These are phyloP conservation scores for Mucor indicus DNA, from an alignment of 371 early-diverging fungal genomes.

Conservation along the genomic window DNA sequence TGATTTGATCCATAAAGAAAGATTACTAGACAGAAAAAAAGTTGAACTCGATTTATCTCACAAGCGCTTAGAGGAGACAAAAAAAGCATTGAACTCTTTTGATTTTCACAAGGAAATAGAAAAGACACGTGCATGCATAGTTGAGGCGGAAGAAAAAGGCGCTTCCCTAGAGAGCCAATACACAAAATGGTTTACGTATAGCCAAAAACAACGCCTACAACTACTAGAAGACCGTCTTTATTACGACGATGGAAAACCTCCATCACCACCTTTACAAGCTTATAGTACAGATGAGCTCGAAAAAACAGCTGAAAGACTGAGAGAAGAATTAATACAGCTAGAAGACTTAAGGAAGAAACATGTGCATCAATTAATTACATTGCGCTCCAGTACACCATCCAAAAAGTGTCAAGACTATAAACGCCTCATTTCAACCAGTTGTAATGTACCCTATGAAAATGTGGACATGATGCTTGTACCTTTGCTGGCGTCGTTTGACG, in stretches of 20 bases:
- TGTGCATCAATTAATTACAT: constrained; percentile 16
- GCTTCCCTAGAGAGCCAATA: constrained; percentile 7
- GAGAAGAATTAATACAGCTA: constrained; percentile 1
- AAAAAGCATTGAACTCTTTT: constrained; percentile 5
- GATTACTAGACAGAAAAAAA: constrained; percentile 18
- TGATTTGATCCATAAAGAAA: constrained; percentile 23
- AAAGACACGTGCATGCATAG: no score
- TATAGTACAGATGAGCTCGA: constrained; percentile 1
- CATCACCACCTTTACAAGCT: constrained; percentile 6
- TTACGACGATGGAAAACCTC: constrained; percentile 2
- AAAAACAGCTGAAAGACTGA: background rate
- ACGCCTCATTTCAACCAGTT: constrained; percentile 41
- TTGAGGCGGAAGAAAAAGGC: background rate
- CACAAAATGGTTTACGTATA: constrained; percentile 9
- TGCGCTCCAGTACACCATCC: constrained; percentile 23
- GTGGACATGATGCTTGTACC: constrained; percentile 43
- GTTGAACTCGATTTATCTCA: constrained; percentile 19
- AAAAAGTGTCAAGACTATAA: constrained; percentile 46
- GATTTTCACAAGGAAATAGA: background rate
- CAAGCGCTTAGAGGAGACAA: constrained; percentile 20
- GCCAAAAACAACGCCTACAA: constrained; percentile 8
- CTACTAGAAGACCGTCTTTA: background rate
- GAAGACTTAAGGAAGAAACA: constrained; percentile 13
- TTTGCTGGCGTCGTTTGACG: constrained; percentile 27
- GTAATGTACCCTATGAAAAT: constrained; percentile 45